Conservation (phyloP, 208 protist species). For the Wallacemonas sp. region DNA sequence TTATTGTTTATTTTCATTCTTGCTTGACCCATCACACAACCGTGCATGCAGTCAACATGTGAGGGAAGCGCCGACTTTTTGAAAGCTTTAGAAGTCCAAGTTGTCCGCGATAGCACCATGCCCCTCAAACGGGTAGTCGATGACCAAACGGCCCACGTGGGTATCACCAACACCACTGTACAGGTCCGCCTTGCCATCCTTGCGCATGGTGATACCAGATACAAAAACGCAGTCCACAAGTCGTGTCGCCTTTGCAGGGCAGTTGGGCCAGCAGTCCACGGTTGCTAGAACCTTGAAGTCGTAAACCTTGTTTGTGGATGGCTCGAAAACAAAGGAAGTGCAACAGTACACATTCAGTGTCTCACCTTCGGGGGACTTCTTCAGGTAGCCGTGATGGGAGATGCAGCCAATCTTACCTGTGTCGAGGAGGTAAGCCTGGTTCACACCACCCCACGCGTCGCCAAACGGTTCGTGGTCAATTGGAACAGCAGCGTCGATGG, state of each 20-base stretch:
- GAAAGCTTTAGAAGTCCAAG: slow-evolving; percentile 12
- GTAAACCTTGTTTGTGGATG: slow-evolving; percentile 47
- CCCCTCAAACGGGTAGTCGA: slow-evolving; percentile 22
- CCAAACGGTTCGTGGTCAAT: slow-evolving; percentile 70
- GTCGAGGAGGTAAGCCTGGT: slow-evolving; percentile 55
- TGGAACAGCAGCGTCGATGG: slow-evolving; percentile 44
- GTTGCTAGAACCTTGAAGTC: slow-evolving; percentile 34
- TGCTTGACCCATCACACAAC: too few species aligned
- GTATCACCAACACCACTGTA: slow-evolving; percentile 24
- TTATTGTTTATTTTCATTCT: slow-evolving; percentile 12
- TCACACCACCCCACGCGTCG: slow-evolving; percentile 59
- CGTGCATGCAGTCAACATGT: too few species aligned
- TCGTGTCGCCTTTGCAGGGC: slow-evolving; percentile 7
- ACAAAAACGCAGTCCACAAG: slow-evolving; percentile 21
- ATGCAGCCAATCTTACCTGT: slow-evolving; percentile 60
- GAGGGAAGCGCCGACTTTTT: too few species aligned
- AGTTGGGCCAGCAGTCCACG: slow-evolving; percentile 8
- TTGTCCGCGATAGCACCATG: slow-evolving; percentile 16
- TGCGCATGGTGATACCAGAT: slow-evolving; percentile 15
- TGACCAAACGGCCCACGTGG: slow-evolving; percentile 8
- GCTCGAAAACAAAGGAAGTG: slow-evolving; percentile 62
- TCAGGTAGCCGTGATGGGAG: slow-evolving; percentile 63
- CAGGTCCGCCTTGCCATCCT: slow-evolving; percentile 20
- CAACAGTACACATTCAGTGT: slow-evolving; percentile 60
- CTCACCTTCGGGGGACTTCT: slow-evolving; percentile 19